Evolutionary conservation across 805 yeast species (phyloP).

Genomic region (Kodamaea laetipori): DNA sequence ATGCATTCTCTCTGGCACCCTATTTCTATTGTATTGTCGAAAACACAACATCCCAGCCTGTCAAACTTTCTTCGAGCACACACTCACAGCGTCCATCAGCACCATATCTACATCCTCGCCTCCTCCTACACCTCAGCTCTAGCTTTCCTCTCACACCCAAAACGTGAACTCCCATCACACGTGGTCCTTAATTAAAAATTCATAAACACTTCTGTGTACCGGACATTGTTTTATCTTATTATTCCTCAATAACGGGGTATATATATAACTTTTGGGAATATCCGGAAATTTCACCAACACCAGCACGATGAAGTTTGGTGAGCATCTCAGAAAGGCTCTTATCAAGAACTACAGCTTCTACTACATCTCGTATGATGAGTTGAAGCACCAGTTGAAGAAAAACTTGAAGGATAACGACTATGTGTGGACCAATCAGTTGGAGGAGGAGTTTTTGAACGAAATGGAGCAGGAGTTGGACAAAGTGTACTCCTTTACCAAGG

Average conservation of each 20-base stretch:
- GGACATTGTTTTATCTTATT: not conserved
- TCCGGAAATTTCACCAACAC: not conserved
- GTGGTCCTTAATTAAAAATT: no score
- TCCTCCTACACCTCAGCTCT: no score
- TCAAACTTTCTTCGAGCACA: no score
- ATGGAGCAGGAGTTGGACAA: conserved; percentile 88
- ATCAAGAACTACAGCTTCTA: conserved; percentile 90
- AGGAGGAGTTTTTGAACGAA: conserved; percentile 74
- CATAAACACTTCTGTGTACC: not conserved
- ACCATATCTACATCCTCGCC: no score
- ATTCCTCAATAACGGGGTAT: conserved; percentile 3
- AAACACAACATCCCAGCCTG: no score
- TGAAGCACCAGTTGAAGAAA: conserved; percentile 77
- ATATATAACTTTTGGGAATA: not conserved
- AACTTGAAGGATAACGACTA: conserved; percentile 58
- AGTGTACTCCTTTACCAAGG: conserved; percentile 86
- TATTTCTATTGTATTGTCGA: no score
- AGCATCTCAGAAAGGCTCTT: conserved; percentile 83
- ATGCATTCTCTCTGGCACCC: no score
- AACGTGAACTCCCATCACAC: no score
- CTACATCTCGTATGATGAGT: conserved; percentile 88
- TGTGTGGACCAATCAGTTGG: conserved; percentile 75
- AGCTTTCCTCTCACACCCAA: no score
- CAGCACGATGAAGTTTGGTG: conserved; percentile 85
- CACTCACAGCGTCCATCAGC: no score